These are phyloP conservation scores for Microbotryomycetes sp. DNA, from an alignment of 1,284 basidiomycete species.

Conservation along the genomic window DNA sequence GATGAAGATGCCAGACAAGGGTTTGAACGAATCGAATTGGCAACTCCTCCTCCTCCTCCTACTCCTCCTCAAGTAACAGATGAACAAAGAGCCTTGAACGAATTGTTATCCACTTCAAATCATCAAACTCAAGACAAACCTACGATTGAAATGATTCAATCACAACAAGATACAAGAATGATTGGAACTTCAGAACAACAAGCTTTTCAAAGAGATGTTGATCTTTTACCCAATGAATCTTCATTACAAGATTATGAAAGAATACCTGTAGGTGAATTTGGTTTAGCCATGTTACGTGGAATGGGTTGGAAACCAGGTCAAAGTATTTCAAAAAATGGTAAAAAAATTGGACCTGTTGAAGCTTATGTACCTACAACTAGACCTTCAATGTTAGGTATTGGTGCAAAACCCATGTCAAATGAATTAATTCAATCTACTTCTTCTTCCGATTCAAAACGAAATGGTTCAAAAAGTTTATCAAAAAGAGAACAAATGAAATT, in stretches of 20 bases:
- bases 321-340: slow-evolving; percentile 52
- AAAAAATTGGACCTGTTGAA: slow-evolving; percentile 53
- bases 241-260: slow-evolving; percentile 76
- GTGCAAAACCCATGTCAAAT: slow-evolving; percentile 67
- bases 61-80: slow-evolving; percentile 29
- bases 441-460: slow-evolving; percentile 49
- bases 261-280: slow-evolving; percentile 87
- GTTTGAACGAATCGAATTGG: not conserved
- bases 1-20: not conserved
- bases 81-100: slow-evolving; percentile 65
- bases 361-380: slow-evolving; percentile 74
- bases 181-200: slow-evolving; percentile 60
- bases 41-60: not conserved
- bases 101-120: slow-evolving; percentile 54
- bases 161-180: slow-evolving; percentile 41
- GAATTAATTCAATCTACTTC: slow-evolving; percentile 58
- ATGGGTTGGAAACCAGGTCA: slow-evolving; percentile 93
- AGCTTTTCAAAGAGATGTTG: slow-evolving; percentile 71
- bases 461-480: slow-evolving; percentile 41
- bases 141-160: slow-evolving; percentile 53
- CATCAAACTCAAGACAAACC: slow-evolving; percentile 45
- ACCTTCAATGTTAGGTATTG: slow-evolving; percentile 79
- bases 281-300: slow-evolving; percentile 83
- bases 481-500: slow-evolving; percentile 59
- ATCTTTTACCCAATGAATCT: slow-evolving; percentile 60